Percentiles rank a stretch among this genome's conserved stretches.
phyloP scores from a whole-genome alignment of 345 rosid species.

The Hibiscus syriacus region DNA sequence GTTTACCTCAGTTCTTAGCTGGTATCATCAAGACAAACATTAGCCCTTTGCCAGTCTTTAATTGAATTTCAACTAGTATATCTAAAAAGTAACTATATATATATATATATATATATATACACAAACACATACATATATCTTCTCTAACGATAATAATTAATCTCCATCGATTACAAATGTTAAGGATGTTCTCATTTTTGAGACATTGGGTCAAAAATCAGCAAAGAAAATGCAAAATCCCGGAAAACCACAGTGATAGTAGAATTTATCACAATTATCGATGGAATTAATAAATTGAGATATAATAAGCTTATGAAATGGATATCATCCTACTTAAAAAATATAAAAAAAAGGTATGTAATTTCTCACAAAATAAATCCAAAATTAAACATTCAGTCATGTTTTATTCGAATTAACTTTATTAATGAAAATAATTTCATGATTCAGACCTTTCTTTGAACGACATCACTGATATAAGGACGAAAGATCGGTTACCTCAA shows the following conservation, averaged over 20 bases:
- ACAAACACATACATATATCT: too few relatives aligned
- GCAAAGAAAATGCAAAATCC: neutral
- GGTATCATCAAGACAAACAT: constrained; percentile 11
- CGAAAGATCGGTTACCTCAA: constrained; percentile 48
- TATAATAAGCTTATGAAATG: neutral
- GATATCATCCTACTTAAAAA: neutral
- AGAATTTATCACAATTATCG: neutral
- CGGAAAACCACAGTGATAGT: neutral
- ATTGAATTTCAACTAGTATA: neutral
- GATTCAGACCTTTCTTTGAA: neutral
- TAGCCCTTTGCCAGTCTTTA: neutral
- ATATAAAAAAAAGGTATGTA: neutral
- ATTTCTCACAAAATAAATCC: neutral
- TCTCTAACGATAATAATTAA: neutral
- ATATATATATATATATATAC: too few relatives aligned
- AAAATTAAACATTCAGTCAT: neutral
- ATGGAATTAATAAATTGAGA: neutral
- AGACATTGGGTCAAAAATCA: neutral
- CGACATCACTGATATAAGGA: neutral
- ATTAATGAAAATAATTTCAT: neutral
- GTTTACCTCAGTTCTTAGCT: constrained; percentile 95
- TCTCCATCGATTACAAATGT: neutral
- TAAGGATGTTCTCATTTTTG: neutral
- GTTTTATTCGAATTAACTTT: neutral
- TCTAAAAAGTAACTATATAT: neutral